These are phyloP conservation scores for Fusarium sororula DNA, from an alignment of 2,329 filamentous ascomycete genomes.

Conservation along the genomic window DNA sequence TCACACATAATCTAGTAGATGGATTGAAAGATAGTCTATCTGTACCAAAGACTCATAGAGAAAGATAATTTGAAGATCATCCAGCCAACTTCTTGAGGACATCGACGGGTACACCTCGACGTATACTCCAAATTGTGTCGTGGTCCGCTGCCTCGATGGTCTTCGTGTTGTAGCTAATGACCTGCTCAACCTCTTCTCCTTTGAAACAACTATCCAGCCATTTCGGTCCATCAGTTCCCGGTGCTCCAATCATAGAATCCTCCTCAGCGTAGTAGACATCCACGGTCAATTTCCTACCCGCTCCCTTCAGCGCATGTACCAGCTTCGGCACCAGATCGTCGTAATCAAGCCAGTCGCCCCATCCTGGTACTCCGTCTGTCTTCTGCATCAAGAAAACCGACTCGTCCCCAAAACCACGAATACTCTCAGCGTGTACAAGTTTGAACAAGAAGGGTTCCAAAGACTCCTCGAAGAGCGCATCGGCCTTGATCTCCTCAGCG, in stretches of 20 bases:
- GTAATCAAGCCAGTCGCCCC: slow-evolving; percentile 19
- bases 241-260: slow-evolving; percentile 17
- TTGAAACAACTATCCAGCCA: slow-evolving; percentile 19
- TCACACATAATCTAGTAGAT: too few relatives aligned
- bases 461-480: slow-evolving; percentile 1
- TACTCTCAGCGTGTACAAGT: not conserved
- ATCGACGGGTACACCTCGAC: not conserved
- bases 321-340: slow-evolving; percentile 10
- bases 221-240: not conserved
- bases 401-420: slow-evolving; percentile 11
- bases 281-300: not conserved
- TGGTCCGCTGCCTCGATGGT: not conserved
- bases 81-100: not conserved
- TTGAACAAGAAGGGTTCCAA: slow-evolving; percentile 1
- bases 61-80: not conserved
- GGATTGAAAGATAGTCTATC: not conserved
- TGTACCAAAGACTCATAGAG: accelerated
- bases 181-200: not conserved
- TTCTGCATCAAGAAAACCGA: slow-evolving; percentile 25
- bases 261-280: slow-evolving; percentile 20
- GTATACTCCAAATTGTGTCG: slow-evolving; percentile 11
- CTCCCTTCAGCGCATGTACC: not conserved
- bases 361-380: not conserved
- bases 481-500: not conserved
- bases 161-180: not conserved